Percentiles rank a stretch among this genome's conserved stretches.
These are phyloP conservation scores for Medicago truncatula DNA, from an alignment of 306 rosid genomes.

Conservation along the genomic window MtrunA17r5.0-ANR NC_053042.1:56192501-56193000, in stretches of 20 bases:
- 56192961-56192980: background rate
- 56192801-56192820: background rate
- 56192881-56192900: background rate
- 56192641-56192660: background rate
- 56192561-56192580: slow-evolving; percentile 98
- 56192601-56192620: background rate
- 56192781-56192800: too few species aligned
- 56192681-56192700: too few species aligned
- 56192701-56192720: background rate
- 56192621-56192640: background rate
- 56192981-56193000: background rate
- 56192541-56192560: slow-evolving; percentile 98
- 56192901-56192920: background rate
- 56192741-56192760: background rate
- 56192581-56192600: slow-evolving; percentile 51
- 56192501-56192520: slow-evolving; percentile 93
- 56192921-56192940: background rate
- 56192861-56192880: background rate
- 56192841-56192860: slow-evolving; percentile 13
- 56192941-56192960: background rate
- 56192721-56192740: background rate
- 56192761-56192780: too few species aligned
- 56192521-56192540: slow-evolving; percentile 96
- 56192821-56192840: background rate
- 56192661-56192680: background rate